Conservation (phyloP, 805 yeast genomes). For the Hanseniaspora lindneri region DNA sequence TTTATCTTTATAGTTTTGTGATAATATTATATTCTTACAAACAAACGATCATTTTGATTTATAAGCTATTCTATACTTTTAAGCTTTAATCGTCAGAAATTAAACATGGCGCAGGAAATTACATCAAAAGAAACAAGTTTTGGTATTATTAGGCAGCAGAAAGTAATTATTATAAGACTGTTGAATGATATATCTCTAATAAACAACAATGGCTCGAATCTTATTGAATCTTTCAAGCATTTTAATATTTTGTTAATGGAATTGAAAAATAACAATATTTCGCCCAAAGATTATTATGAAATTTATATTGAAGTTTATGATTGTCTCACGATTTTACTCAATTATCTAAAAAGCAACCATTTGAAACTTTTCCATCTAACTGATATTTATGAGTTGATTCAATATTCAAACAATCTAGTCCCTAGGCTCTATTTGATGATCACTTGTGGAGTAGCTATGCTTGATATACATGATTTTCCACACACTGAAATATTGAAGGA, state of each 20-base stretch:
- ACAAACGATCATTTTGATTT: too few species aligned
- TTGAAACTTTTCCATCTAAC: slow-evolving; percentile 59
- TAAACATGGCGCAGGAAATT: neutral
- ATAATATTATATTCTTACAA: too few species aligned
- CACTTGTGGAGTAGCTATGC: slow-evolving; percentile 82
- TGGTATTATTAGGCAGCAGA: slow-evolving; percentile 5
- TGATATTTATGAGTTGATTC: slow-evolving; percentile 87
- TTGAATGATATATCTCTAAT: slow-evolving; percentile 13
- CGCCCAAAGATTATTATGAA: slow-evolving; percentile 91
- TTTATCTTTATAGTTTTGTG: too few species aligned
- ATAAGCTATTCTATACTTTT: neutral
- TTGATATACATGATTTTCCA: slow-evolving; percentile 68
- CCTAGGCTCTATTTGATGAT: slow-evolving; percentile 91
- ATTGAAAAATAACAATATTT: slow-evolving; percentile 31
- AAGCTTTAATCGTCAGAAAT: too few species aligned
- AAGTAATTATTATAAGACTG: slow-evolving; percentile 9
- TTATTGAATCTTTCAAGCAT: slow-evolving; percentile 12
- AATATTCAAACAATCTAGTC: slow-evolving; percentile 84
- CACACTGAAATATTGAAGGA: slow-evolving; percentile 79
- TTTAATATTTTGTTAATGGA: slow-evolving; percentile 8
- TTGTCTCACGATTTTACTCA: slow-evolving; percentile 56
- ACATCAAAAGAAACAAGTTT: neutral
- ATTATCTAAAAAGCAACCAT: slow-evolving; percentile 54
- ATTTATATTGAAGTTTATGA: slow-evolving; percentile 75
- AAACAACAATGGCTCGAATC: slow-evolving; percentile 11